Conservation (phyloP, 73 alveolate genomes). For the Paramecium biaurelia region DNA sequence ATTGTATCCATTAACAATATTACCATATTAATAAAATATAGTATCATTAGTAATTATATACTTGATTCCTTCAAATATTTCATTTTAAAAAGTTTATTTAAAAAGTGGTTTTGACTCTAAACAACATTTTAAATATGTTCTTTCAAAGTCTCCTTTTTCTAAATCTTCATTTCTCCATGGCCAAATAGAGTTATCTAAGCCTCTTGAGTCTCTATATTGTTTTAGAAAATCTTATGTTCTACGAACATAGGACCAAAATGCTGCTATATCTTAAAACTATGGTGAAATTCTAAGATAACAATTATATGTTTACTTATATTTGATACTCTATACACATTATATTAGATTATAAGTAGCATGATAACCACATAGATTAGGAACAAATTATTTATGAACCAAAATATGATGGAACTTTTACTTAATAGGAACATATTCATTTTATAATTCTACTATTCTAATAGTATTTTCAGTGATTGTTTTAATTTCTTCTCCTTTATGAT, state of each 20-base stretch:
- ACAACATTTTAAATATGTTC: slow-evolving; percentile 27
- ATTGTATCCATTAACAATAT: slow-evolving; percentile 24
- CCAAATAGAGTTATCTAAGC: not conserved
- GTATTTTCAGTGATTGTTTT: not conserved
- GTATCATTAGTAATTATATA: not conserved
- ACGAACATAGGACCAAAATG: slow-evolving; percentile 41
- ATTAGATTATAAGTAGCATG: slow-evolving; percentile 37
- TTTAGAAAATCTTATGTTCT: not conserved
- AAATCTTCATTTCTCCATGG: slow-evolving; percentile 35
- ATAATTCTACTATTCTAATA: not conserved
- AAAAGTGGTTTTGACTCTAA: not conserved
- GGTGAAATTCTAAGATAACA: not conserved
- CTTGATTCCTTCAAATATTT: not conserved
- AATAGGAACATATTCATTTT: not conserved
- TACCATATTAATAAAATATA: slow-evolving; percentile 49
- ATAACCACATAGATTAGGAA: slow-evolving; percentile 43
- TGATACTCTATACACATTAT: not conserved
- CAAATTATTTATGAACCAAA: slow-evolving; percentile 41
- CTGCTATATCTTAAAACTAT: not conserved
- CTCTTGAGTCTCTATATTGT: not conserved
- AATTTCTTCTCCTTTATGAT: not conserved
- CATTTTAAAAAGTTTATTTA: not conserved
- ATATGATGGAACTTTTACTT: not conserved
- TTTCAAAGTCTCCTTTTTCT: slow-evolving; percentile 30
- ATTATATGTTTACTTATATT: not conserved